A percentile compares a stretch with the other conserved stretches of the same genome.
phyloP scores from a whole-genome alignment of 257 asterid species.

The Scutellaria minor region DNA sequence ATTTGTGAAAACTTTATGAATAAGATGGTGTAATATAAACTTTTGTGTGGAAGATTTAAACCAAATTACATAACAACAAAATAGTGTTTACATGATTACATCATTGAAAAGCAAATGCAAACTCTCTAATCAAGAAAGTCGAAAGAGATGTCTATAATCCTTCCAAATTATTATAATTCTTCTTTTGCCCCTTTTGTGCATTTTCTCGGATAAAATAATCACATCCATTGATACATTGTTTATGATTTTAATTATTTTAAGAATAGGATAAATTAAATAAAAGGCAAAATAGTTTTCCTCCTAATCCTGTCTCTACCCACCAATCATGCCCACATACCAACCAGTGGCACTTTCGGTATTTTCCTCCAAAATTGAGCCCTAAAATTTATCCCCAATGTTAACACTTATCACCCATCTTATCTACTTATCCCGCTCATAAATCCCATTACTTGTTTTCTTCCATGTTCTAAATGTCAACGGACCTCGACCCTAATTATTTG shows the following conservation, averaged over 20 bases:
- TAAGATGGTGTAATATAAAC: no score
- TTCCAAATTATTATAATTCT: constrained; percentile 14
- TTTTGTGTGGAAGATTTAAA: no score
- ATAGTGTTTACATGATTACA: background rate
- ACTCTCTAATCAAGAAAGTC: constrained; percentile 8
- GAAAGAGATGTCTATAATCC: constrained; percentile 8
- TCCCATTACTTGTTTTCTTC: background rate
- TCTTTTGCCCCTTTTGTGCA: constrained; percentile 17
- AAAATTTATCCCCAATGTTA: constrained; percentile 4
- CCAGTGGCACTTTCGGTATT: constrained; percentile 36
- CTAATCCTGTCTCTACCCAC: constrained; percentile 35
- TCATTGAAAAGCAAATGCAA: background rate
- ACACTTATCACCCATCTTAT: background rate
- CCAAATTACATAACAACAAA: background rate
- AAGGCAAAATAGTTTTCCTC: background rate
- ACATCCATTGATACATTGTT: constrained; percentile 11
- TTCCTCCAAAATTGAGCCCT: constrained; percentile 24
- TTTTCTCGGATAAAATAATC: background rate
- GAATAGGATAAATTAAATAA: background rate
- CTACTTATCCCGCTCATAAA: constrained; percentile 18
- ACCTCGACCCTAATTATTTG: no score
- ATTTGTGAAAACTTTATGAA: no score
- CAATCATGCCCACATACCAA: constrained; percentile 36
- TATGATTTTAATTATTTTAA: background rate
- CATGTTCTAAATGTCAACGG: no score